Conservation (phyloP, 495 filamentous ascomycete species). For the Entonaema liquescens region DNA sequence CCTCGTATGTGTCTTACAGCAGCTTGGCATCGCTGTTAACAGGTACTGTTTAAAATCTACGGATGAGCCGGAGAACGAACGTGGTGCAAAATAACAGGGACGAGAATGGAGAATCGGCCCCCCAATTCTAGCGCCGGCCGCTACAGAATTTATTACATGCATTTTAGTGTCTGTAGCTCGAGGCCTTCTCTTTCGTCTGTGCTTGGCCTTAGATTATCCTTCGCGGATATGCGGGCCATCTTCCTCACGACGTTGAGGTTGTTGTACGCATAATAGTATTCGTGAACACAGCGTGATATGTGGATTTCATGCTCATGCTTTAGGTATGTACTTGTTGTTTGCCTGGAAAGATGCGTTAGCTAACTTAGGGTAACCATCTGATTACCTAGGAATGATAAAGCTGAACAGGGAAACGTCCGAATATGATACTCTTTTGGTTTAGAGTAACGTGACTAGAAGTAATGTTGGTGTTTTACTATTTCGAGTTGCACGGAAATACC, state of each 20-base stretch:
- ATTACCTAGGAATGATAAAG: neutral
- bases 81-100: slow-evolving; percentile 40
- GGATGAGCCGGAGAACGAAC: slow-evolving; percentile 30
- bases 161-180: neutral
- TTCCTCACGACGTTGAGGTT: slow-evolving; percentile 1
- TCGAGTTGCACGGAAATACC: neutral
- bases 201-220: slow-evolving; percentile 21
- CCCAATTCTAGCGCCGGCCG: slow-evolving; percentile 2
- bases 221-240: slow-evolving; percentile 22
- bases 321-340: neutral
- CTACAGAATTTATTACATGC: slow-evolving; percentile 1
- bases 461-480: slow-evolving; percentile 14
- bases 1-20: slow-evolving; percentile 15
- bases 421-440: slow-evolving; percentile 28
- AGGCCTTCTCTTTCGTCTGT: neutral
- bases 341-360: neutral
- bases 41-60: slow-evolving; percentile 9
- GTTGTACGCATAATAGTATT: neutral
- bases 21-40: slow-evolving; percentile 26
- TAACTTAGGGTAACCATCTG: neutral
- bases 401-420: slow-evolving; percentile 7
- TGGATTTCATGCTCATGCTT: neutral
- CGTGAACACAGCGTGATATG: slow-evolving; percentile 4
- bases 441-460: slow-evolving; percentile 8
- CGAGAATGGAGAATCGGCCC: slow-evolving; percentile 32